These are phyloP conservation scores for Letharia lupina DNA, from an alignment of 495 filamentous ascomycete genomes.

Conservation along the genomic window DNA sequence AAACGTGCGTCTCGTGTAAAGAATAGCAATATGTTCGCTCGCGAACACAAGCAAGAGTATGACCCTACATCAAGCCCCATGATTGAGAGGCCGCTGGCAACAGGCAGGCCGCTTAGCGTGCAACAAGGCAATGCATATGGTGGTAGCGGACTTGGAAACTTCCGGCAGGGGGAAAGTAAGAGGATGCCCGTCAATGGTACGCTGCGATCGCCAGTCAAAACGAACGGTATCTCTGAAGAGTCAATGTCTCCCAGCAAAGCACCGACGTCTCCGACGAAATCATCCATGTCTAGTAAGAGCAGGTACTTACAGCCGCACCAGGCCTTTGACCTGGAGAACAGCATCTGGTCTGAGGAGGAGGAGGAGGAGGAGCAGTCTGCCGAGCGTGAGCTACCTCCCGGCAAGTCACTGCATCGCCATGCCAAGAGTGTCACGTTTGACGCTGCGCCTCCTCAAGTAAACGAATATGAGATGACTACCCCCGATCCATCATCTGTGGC, in stretches of 20 bases:
- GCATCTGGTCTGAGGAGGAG: constrained; percentile 55
- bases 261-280: constrained; percentile 72
- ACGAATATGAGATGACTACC: constrained; percentile 96
- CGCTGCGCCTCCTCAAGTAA: constrained; percentile 82
- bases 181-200: constrained; percentile 38
- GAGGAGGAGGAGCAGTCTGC: constrained; percentile 40
- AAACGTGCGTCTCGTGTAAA: constrained; percentile 91
- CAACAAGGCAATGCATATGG: constrained; percentile 56
- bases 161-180: constrained; percentile 33
- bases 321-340: constrained; percentile 63
- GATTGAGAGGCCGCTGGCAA: constrained; percentile 70
- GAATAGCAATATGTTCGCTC: constrained; percentile 91
- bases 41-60: constrained; percentile 81
- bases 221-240: constrained; percentile 24
- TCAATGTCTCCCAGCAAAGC: constrained; percentile 62
- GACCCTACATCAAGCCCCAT: constrained; percentile 69
- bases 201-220: constrained; percentile 24
- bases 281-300: constrained; percentile 62
- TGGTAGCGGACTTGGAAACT: constrained; percentile 38
- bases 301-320: constrained; percentile 47
- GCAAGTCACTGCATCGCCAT: constrained; percentile 61
- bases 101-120: constrained; percentile 45
- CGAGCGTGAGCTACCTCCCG: constrained; percentile 46
- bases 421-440: constrained; percentile 96
- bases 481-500: constrained; percentile 85